These are phyloP conservation scores for Globisporangium iwayamae DNA, from an alignment of 352 stramenopile species.

Conservation along the genomic window DNA sequence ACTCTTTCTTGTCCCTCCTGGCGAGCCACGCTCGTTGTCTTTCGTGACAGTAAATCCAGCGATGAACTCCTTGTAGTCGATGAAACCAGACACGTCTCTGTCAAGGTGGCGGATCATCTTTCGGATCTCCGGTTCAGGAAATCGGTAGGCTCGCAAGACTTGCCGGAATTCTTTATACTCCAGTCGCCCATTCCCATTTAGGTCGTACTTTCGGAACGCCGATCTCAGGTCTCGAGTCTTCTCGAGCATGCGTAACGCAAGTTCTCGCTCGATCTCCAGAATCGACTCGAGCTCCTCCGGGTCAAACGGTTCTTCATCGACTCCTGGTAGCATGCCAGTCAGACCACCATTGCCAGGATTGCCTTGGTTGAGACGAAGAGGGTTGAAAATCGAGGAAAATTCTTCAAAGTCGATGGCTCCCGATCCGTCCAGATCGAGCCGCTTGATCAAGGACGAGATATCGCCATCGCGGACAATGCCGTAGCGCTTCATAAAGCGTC, in stretches of 20 bases:
- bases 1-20: conserved; percentile 15
- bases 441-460: conserved; percentile 42
- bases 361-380: conserved; percentile 24
- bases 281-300: conserved; percentile 51
- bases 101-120: conserved; percentile 74
- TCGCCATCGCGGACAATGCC: conserved; percentile 53
- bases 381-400: conserved; percentile 58
- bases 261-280: conserved; percentile 60
- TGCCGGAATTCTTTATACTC: conserved; percentile 72
- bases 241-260: conserved; percentile 48
- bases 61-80: conserved; percentile 75
- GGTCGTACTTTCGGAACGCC: conserved; percentile 65
- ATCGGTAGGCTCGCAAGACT: conserved; percentile 56
- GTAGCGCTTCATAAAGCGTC: conserved; percentile 67
- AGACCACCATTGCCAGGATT: conserved; percentile 8
- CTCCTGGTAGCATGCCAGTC: not conserved
- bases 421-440: conserved; percentile 46
- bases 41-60: conserved; percentile 32
- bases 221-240: conserved; percentile 51
- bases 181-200: conserved; percentile 58
- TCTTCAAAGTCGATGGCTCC: conserved; percentile 54
- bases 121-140: conserved; percentile 61
- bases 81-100: conserved; percentile 58
- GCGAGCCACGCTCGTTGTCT: conserved; percentile 20
- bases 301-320: conserved; percentile 32